phyloP scores from a whole-genome alignment of 345 rosid genomes.

The Salix udensis region DNA sequence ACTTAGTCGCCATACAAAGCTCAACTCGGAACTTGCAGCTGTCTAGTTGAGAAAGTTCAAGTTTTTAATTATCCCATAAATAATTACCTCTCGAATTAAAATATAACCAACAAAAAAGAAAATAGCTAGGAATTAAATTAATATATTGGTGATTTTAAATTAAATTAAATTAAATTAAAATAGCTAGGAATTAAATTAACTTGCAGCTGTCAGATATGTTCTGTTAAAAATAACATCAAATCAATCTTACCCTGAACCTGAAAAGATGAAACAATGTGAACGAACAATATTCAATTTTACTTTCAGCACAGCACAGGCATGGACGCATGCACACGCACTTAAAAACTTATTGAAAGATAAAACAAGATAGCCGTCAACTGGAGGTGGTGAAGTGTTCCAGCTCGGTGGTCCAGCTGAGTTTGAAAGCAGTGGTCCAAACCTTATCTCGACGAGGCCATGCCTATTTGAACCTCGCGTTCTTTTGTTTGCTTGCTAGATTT shows the following conservation, averaged over 20 bases:
- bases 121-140: too few relatives aligned
- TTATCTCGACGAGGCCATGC: neutral
- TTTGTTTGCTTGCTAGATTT: neutral
- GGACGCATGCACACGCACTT: neutral
- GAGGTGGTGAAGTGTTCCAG: constrained; percentile 7
- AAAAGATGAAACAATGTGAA: neutral
- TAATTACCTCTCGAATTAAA: neutral
- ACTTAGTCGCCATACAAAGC: neutral
- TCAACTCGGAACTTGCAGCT: neutral
- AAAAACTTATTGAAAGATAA: neutral
- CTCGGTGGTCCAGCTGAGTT: constrained; percentile 15
- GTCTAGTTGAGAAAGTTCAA: neutral
- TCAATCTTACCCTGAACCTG: too few relatives aligned
- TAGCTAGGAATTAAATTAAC: too few relatives aligned
- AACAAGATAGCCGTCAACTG: constrained; percentile 29
- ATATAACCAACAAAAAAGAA: too few relatives aligned
- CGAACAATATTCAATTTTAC: neutral
- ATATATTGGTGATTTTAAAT: too few relatives aligned
- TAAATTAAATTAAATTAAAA: too few relatives aligned
- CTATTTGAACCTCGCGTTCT: neutral
- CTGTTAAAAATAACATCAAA: too few relatives aligned
- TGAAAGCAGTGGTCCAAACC: constrained; percentile 17
- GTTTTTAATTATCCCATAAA: neutral
- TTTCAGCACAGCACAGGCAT: neutral
- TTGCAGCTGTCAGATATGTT: too few relatives aligned